A percentile compares a stretch with the other conserved stretches of the same genome.
phyloP scores from a whole-genome alignment of 208 protist genomes.

The Leishmania tarentolae region DNA sequence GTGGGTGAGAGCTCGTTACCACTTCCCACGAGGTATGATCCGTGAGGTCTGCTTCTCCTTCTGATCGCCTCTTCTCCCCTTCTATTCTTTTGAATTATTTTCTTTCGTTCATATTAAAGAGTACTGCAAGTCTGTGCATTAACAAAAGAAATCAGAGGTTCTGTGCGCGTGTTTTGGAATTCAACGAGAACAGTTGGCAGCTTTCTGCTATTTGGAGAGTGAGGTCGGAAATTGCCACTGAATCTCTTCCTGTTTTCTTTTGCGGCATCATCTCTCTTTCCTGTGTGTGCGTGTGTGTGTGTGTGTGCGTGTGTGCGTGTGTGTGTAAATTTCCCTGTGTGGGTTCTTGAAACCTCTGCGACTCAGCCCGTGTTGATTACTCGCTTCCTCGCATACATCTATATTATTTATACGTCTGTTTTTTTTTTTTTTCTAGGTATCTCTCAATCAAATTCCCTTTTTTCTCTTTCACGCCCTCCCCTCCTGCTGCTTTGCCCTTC shows the following conservation, averaged over 20 bases:
- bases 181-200: background rate
- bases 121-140: background rate
- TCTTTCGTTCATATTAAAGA: background rate
- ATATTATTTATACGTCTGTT: no score
- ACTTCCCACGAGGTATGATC: background rate
- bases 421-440: background rate
- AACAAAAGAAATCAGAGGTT: background rate
- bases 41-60: background rate
- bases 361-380: background rate
- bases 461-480: background rate
- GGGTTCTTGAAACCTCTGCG: background rate
- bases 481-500: background rate
- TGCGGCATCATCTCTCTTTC: background rate
- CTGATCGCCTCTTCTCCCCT: background rate
- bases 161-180: background rate
- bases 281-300: background rate
- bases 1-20: background rate
- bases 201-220: background rate
- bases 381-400: no score
- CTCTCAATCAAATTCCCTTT: background rate
- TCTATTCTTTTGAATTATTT: background rate
- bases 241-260: background rate
- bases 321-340: background rate
- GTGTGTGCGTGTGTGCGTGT: background rate
- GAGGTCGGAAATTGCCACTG: background rate